A percentile compares a stretch with the other conserved stretches of the same genome.
These are phyloP conservation scores for Ulota crispa DNA, from an alignment of 225 moss, liverwort and hornwort species.

Conservation along the genomic window DNA sequence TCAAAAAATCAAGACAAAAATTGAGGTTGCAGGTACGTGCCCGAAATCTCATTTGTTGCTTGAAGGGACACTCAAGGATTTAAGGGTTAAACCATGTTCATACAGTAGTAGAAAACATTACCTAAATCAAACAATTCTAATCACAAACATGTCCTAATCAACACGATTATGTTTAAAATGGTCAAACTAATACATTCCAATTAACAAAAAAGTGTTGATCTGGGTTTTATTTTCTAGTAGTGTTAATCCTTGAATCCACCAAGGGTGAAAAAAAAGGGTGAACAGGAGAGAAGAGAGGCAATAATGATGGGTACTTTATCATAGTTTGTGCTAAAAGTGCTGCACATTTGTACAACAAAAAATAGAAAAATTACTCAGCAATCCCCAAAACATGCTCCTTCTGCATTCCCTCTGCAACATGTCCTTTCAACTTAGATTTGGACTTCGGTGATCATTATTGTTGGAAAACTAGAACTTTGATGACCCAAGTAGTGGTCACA, in stretches of 20 bases:
- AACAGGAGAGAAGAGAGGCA: not conserved
- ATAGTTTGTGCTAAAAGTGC: not conserved
- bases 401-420: not conserved
- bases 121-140: no score
- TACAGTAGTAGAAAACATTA: no score
- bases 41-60: no score
- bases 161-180: no score
- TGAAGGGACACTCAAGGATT: no score
- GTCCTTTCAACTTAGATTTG: conserved; percentile 15
- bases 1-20: no score
- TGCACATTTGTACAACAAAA: not conserved
- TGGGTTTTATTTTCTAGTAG: no score
- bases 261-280: not conserved
- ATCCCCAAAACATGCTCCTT: not conserved
- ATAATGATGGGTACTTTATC: not conserved
- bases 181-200: no score
- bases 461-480: not conserved
- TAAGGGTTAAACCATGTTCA: no score
- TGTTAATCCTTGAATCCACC: not conserved
- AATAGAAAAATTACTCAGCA: not conserved
- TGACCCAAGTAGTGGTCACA: not conserved
- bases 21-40: no score
- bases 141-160: no score
- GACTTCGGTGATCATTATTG: not conserved
- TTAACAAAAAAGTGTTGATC: no score